Conservation (phyloP, 192 early-diverging fungal genomes). For the Linnemannia schmuckeri region DNA sequence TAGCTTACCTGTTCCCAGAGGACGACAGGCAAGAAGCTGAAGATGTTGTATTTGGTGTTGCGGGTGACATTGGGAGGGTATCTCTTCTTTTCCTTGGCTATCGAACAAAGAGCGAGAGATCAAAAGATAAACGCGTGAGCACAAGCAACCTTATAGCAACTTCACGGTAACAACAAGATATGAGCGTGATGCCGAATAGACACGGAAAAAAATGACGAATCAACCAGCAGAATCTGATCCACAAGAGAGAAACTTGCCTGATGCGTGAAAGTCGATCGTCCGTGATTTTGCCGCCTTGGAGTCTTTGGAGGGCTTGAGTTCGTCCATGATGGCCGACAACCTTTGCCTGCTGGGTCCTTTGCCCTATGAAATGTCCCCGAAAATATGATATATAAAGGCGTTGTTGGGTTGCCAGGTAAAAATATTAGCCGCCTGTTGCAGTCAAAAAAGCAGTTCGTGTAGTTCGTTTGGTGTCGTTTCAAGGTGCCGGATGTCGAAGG, state of each 20-base stretch:
- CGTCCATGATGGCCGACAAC: slow-evolving; percentile 48
- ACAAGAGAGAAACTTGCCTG: slow-evolving; percentile 32
- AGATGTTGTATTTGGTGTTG: slow-evolving; percentile 90
- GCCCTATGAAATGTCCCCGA: slow-evolving; percentile 11
- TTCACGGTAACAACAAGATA: too few species aligned
- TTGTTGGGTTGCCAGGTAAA: not conserved
- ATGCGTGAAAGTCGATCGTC: slow-evolving; percentile 62
- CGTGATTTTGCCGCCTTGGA: slow-evolving; percentile 59
- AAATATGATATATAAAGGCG: not conserved
- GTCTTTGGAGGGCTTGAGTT: slow-evolving; percentile 43
- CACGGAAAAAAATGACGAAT: not conserved
- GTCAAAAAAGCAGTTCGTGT: not conserved
- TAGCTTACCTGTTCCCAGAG: slow-evolving; percentile 81
- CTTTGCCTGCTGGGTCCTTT: slow-evolving; percentile 47
- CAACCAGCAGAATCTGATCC: not conserved
- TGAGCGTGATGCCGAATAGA: not conserved
- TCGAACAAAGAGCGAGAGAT: not conserved
- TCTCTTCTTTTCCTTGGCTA: slow-evolving; percentile 67
- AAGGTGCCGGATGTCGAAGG: not conserved
- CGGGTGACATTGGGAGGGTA: slow-evolving; percentile 85
- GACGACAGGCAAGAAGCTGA: slow-evolving; percentile 85
- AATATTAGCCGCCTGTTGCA: not conserved
- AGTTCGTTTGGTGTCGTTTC: not conserved
- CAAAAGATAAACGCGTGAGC: slow-evolving; percentile 13
- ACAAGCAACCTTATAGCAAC: not conserved